phyloP scores from a whole-genome alignment of 2,329 filamentous ascomycete species.

The Monosporascus sp. region DNA sequence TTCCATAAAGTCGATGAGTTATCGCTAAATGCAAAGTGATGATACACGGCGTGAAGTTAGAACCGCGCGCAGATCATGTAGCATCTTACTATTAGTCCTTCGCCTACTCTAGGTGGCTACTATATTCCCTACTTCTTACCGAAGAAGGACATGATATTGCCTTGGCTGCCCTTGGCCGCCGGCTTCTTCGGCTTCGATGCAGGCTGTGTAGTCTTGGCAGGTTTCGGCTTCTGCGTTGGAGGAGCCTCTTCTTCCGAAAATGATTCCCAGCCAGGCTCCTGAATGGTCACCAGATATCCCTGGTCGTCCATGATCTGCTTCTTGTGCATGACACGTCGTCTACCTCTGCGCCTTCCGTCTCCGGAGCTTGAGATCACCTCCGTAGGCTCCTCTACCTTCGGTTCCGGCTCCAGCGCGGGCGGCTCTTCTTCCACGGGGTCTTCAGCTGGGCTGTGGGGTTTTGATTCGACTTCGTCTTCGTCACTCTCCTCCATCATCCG shows the following conservation, averaged over 20 bases:
- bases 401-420: constrained; percentile 14
- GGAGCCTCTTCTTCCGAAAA: constrained; percentile 29
- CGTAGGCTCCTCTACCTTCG: constrained; percentile 20
- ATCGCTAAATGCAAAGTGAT: too few species aligned
- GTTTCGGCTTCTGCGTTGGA: constrained; percentile 12
- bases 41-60: too few species aligned
- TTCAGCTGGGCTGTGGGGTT: constrained; percentile 17
- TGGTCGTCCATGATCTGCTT: constrained; percentile 31
- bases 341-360: constrained; percentile 24
- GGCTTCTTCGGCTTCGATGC: constrained; percentile 22
- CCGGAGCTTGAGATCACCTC: constrained; percentile 23
- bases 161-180: constrained; percentile 20
- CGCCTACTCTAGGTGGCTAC: not conserved
- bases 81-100: not conserved
- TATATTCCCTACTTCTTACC: constrained; percentile 24
- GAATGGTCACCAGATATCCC: constrained; percentile 29
- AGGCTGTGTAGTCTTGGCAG: constrained; percentile 14
- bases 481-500: constrained; percentile 32
- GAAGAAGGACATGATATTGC: constrained; percentile 32
- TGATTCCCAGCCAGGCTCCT: constrained; percentile 29
- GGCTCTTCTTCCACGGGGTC: constrained; percentile 24
- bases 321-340: constrained; percentile 26
- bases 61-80: too few species aligned
- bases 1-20: too few species aligned
- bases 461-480: constrained; percentile 19